Conservation (phyloP, 2,329 filamentous ascomycete genomes). For the Colletotrichum viniferum region DNA sequence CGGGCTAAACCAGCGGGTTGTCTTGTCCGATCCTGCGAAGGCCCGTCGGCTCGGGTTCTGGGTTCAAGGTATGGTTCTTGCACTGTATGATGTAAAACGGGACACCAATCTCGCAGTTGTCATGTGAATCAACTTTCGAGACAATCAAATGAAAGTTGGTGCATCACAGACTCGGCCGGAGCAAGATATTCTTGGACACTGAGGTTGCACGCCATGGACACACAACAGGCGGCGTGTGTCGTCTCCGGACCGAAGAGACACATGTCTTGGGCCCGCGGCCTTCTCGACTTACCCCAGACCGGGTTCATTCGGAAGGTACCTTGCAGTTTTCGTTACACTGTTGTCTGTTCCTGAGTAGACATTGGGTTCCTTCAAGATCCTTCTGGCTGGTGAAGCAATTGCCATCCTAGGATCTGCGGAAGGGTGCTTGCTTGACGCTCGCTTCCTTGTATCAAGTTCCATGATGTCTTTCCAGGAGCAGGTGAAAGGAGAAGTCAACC, state of each 20-base stretch:
- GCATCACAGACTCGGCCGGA: neutral
- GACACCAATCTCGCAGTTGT: neutral
- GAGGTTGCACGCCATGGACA: neutral
- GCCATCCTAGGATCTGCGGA: neutral
- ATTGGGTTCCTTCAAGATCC: neutral
- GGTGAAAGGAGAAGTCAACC: neutral
- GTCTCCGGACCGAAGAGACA: neutral
- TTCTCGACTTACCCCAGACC: neutral
- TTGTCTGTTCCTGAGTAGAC: neutral
- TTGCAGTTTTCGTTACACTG: neutral
- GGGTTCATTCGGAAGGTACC: neutral
- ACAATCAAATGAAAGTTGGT: neutral
- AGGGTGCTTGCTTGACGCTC: neutral
- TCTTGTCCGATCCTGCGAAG: neutral
- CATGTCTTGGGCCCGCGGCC: neutral
- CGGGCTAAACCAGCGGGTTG: neutral
- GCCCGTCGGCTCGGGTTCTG: neutral
- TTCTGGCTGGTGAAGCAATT: neutral
- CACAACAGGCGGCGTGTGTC: neutral
- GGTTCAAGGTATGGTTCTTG: neutral
- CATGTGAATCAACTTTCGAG: neutral
- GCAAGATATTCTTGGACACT: constrained; percentile 7
- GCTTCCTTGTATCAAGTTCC: neutral
- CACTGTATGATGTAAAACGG: neutral
- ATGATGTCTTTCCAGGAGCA: neutral